Conservation (phyloP, 2,329 filamentous ascomycete genomes). For the Phyllosticta paracitricarpa region DNA sequence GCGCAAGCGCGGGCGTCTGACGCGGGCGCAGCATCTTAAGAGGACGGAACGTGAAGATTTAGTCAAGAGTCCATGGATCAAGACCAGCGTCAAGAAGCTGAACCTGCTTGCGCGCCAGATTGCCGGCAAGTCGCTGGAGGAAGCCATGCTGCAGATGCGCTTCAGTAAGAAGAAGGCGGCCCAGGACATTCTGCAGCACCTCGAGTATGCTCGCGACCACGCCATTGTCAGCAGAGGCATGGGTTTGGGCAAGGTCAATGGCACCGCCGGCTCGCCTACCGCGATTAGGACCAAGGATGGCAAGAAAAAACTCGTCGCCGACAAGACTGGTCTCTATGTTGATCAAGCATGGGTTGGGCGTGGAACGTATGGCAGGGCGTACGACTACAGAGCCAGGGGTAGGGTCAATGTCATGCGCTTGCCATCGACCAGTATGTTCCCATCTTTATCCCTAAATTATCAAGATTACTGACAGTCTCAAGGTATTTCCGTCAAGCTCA, state of each 20-base stretch:
- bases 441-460: not conserved
- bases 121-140: slow-evolving; percentile 82
- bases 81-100: slow-evolving; percentile 88
- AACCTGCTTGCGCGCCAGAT: slow-evolving; percentile 80
- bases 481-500: slow-evolving; percentile 73
- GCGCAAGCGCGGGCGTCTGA: slow-evolving; percentile 55
- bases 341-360: slow-evolving; percentile 88
- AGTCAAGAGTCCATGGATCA: slow-evolving; percentile 59
- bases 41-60: slow-evolving; percentile 51
- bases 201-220: slow-evolving; percentile 71
- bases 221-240: slow-evolving; percentile 76
- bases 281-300: slow-evolving; percentile 68
- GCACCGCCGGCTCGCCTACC: slow-evolving; percentile 29
- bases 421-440: slow-evolving; percentile 62
- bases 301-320: slow-evolving; percentile 57
- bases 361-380: slow-evolving; percentile 48
- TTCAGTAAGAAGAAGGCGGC: slow-evolving; percentile 93
- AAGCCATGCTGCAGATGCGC: slow-evolving; percentile 88
- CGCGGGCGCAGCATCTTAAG: slow-evolving; percentile 56
- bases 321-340: slow-evolving; percentile 79
- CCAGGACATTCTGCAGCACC: slow-evolving; percentile 64
- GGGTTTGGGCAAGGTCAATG: slow-evolving; percentile 49
- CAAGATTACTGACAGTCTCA: slow-evolving; percentile 10
- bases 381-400: slow-evolving; percentile 67
- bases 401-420: slow-evolving; percentile 56